phyloP scores from a whole-genome alignment of 2,329 filamentous ascomycete genomes.

The Fusarium sp. region DNA sequence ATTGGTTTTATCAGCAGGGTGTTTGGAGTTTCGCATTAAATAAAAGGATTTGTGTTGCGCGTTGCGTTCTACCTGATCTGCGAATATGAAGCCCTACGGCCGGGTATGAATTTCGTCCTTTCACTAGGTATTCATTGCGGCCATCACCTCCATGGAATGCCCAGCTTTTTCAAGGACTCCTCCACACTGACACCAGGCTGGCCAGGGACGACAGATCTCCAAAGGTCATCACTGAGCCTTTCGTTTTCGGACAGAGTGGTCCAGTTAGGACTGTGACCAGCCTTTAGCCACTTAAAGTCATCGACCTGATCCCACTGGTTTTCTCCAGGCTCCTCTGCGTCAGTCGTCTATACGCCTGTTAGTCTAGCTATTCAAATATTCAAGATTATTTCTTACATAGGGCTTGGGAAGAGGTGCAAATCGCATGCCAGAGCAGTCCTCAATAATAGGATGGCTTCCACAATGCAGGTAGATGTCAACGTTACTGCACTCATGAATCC shows the following conservation, averaged over 20 bases:
- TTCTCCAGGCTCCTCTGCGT: constrained; percentile 47
- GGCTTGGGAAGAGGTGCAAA: constrained; percentile 79
- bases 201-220: constrained; percentile 75
- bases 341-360: constrained; percentile 34
- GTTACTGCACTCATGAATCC: constrained; percentile 87
- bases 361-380: neutral
- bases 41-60: constrained; percentile 20
- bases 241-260: constrained; percentile 70
- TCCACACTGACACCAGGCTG: constrained; percentile 69
- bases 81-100: neutral
- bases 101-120: constrained; percentile 3
- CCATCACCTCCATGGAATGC: constrained; percentile 47
- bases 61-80: constrained; percentile 15
- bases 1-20: constrained; percentile 15
- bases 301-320: constrained; percentile 93
- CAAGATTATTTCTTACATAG: constrained; percentile 67
- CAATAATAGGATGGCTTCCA: constrained; percentile 89
- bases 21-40: constrained; percentile 22
- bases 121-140: neutral
- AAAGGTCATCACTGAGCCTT: constrained; percentile 70
- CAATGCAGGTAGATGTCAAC: constrained; percentile 88
- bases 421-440: constrained; percentile 81
- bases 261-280: constrained; percentile 90
- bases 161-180: constrained; percentile 69
- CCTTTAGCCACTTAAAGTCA: constrained; percentile 97